These are phyloP conservation scores for Boehmeria nivea DNA, from an alignment of 306 rosid species.

Conservation along the genomic window DNA sequence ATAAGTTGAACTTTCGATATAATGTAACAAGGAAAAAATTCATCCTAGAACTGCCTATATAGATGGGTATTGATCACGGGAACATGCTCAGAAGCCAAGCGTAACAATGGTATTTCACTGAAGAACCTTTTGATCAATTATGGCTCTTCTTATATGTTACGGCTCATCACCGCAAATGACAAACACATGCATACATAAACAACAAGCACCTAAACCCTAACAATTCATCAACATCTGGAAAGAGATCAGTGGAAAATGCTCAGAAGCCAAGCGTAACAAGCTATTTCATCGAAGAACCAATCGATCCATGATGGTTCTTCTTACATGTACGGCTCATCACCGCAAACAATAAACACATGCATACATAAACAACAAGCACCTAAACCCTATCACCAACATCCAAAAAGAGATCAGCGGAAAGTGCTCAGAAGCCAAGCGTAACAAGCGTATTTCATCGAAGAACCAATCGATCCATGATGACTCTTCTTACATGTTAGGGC, in stretches of 20 bases:
- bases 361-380: not conserved
- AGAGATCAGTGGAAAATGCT: slow-evolving; percentile 5
- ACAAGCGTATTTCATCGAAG: slow-evolving; percentile 48
- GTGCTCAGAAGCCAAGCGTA: slow-evolving; percentile 57
- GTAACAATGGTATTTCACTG: not conserved
- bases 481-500: slow-evolving; percentile 40
- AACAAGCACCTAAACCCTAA: not conserved
- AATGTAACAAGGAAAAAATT: no score
- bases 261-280: slow-evolving; percentile 62
- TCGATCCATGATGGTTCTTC: slow-evolving; percentile 12
- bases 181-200: not conserved
- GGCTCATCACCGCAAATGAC: not conserved
- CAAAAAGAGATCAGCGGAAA: not conserved
- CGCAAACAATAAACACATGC: slow-evolving; percentile 1
- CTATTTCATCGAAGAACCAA: slow-evolving; percentile 39
- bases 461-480: slow-evolving; percentile 11
- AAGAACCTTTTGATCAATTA: not conserved
- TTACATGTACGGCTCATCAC: slow-evolving; percentile 55
- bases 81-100: slow-evolving; percentile 3
- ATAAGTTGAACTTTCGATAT: no score
- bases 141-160: not conserved
- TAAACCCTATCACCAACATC: not conserved
- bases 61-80: no score
- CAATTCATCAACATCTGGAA: no score
- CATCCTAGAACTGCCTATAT: no score